Conservation (phyloP, 140 eudicot genomes). For the Bidens hawaiensis region DNA sequence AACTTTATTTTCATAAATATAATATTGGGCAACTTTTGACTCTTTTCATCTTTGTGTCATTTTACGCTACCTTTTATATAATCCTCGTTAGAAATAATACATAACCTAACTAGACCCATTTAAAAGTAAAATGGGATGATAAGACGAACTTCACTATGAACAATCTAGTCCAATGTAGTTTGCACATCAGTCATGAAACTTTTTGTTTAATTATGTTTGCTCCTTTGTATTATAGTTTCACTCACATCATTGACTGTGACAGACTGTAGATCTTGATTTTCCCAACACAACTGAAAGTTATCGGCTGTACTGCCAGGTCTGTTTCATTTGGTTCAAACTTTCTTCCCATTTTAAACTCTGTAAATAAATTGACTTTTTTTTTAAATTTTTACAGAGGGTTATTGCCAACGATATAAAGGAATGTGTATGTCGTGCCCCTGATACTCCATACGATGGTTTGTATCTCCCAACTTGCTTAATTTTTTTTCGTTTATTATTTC, state of each 20-base stretch:
- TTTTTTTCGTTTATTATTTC: not conserved
- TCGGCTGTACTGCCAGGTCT: constrained; percentile 85
- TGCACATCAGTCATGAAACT: not conserved
- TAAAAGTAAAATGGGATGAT: not conserved
- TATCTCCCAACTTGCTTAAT: constrained; percentile 7
- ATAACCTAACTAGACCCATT: not conserved
- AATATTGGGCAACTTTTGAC: not conserved
- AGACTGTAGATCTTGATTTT: constrained; percentile 83
- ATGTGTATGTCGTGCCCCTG: constrained; percentile 99
- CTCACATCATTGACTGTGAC: constrained; percentile 23
- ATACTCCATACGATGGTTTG: constrained; percentile 95
- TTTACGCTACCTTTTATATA: not conserved
- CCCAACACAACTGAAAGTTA: constrained; percentile 95
- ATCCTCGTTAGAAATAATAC: not conserved
- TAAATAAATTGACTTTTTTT: not conserved
- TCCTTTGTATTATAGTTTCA: not conserved
- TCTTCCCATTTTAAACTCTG: not conserved
- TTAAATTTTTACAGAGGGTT: constrained; percentile 55
- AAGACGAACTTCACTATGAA: not conserved
- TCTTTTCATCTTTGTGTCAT: not conserved
- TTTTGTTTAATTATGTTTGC: constrained; percentile 6
- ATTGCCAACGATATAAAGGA: constrained; percentile 94
- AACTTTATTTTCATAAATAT: constrained; percentile 1
- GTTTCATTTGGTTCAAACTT: constrained; percentile 7
- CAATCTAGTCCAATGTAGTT: not conserved